These are phyloP conservation scores for Penicillium goetzii DNA, from an alignment of 495 filamentous ascomycete species.

Conservation along the genomic window DNA sequence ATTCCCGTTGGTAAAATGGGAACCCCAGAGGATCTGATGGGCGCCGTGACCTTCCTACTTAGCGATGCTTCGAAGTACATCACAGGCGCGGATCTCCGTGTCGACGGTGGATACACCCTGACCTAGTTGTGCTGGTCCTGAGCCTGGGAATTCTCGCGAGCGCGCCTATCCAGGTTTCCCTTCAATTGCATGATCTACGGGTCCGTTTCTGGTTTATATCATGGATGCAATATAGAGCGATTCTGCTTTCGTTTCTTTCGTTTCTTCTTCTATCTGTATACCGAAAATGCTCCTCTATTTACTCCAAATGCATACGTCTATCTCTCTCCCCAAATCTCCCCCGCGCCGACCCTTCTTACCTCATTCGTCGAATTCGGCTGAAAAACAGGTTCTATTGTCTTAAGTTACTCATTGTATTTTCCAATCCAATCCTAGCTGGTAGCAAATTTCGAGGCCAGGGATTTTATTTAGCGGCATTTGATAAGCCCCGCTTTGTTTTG, in stretches of 20 bases:
- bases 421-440: too few species aligned
- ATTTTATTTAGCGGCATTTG: neutral
- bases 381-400: neutral
- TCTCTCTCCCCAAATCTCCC: too few species aligned
- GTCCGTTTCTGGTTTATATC: neutral
- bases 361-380: neutral
- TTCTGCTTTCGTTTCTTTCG: neutral
- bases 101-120: constrained; percentile 90
- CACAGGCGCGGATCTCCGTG: constrained; percentile 85
- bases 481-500: constrained; percentile 1
- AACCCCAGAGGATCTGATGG: constrained; percentile 88
- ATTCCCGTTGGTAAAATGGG: constrained; percentile 95
- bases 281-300: neutral
- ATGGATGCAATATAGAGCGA: constrained; percentile 13
- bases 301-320: neutral
- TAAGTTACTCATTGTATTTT: neutral
- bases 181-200: constrained; percentile 11
- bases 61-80: constrained; percentile 86
- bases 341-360: too few species aligned
- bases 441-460: neutral
- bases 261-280: neutral
- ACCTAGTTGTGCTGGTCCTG: constrained; percentile 54
- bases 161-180: neutral
- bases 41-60: constrained; percentile 84
- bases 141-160: neutral